Evolutionary conservation across 176 grass and related monocot species (phyloP).

Genomic region (Aegilops umbellulata): DNA sequence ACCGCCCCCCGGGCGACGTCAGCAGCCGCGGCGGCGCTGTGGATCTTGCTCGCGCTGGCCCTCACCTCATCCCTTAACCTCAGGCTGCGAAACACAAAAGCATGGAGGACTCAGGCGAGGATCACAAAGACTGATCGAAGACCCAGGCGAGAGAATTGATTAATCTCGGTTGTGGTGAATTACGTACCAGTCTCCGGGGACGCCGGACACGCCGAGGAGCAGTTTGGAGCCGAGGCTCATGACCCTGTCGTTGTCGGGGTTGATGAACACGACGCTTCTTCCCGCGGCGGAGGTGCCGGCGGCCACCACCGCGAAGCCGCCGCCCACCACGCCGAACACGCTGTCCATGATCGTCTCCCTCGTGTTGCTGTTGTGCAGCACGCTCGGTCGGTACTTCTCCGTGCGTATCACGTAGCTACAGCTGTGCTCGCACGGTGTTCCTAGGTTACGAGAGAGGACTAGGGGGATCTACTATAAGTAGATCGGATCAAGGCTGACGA

Average conservation of each 20-base stretch:
- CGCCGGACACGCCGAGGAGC: slow-evolving; percentile 59
- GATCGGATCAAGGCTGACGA: not conserved
- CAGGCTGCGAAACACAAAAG: not conserved
- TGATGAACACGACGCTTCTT: slow-evolving; percentile 28
- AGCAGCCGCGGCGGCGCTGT: not conserved
- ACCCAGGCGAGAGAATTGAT: too few relatives aligned
- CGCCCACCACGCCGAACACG: slow-evolving; percentile 58
- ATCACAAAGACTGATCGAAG: too few relatives aligned
- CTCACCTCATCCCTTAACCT: not conserved
- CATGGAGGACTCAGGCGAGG: too few relatives aligned
- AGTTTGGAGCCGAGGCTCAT: slow-evolving; percentile 60
- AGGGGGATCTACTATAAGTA: not conserved
- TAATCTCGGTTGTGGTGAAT: not conserved
- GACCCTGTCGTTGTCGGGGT: slow-evolving; percentile 57
- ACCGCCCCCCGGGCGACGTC: not conserved
- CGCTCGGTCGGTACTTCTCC: not conserved
- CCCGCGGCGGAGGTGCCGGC: slow-evolving; percentile 52
- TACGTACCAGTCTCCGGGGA: slow-evolving; percentile 52
- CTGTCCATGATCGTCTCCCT: slow-evolving; percentile 43
- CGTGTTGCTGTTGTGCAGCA: not conserved
- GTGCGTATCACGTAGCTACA: not conserved
- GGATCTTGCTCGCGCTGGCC: not conserved
- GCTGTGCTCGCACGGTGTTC: not conserved
- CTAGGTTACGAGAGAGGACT: not conserved
- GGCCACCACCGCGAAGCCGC: slow-evolving; percentile 52